Base-by-base conservation (phyloP, 1,139 yeast genomes). In the Wickerhamomyces sp. region DNA sequence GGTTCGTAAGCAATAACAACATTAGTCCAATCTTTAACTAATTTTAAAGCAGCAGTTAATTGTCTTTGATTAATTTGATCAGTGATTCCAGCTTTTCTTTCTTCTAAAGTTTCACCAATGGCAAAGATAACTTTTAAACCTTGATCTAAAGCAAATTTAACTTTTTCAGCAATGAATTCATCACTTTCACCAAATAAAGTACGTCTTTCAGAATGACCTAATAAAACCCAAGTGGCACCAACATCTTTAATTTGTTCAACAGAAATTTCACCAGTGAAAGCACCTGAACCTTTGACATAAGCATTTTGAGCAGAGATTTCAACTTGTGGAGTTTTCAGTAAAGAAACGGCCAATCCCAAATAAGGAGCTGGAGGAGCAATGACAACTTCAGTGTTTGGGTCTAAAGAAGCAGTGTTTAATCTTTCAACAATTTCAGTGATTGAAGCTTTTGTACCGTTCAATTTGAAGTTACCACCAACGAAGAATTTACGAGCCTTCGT, bases 141-240 rank as follows among this genome's bases (percentile, higher is more conserved):
- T 60, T 79, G 75, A 60, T 87, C 96, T 62, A 93, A 73, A 57
- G 99, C 97, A 63, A 84, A 89, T 75, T 86, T 87, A 68, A 95
- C 87, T 84, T 93, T 93, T 66, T 84, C 86, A 62, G 99, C 98
- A 62, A 94, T 75, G 63, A 89, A 79, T 68, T 89, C 95, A 69
- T 90, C 96, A 51, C 86, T 68, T 76, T 93, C 99, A 71, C 84
- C 79, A 76, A 88, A 79, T 67, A 89, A 77, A 59, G 95, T 84
- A 78, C 99, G 89, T 80, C 99, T 91, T 78, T 93, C 99, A 53
- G 97, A 89, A 82, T 93, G 99, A 61, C 99, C 99, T 58, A 94
- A 78, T 65, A 93, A 81, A 56, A 93, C 95, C 98, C 98, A 94
- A 56, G 78, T 79, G 60, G 90, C 94, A 59, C 96, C 96, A 63